A percentile compares a stretch with the other conserved stretches of the same genome.
phyloP scores from a whole-genome alignment of 2,329 filamentous ascomycete genomes.

The Bipolaris victoriae region DNA sequence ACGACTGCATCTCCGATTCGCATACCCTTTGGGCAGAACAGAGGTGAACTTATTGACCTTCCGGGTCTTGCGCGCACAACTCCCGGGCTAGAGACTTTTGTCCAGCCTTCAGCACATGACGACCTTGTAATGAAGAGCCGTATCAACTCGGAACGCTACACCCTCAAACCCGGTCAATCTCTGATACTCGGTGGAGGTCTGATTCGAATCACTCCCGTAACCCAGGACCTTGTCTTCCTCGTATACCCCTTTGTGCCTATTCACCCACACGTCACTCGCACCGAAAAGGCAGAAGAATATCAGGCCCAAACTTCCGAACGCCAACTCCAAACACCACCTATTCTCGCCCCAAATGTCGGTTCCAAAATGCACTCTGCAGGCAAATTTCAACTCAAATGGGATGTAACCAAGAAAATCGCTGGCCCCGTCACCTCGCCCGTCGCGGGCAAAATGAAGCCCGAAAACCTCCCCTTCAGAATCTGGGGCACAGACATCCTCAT shows the following conservation, averaged over 20 bases:
- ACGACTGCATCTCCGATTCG: conserved; percentile 96
- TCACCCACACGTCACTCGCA: conserved; percentile 75
- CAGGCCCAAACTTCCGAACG: conserved; percentile 63
- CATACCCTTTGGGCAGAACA: conserved; percentile 83
- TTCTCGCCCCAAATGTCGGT: conserved; percentile 55
- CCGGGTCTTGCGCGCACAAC: conserved; percentile 78
- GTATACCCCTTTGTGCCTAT: conserved; percentile 88
- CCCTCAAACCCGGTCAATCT: conserved; percentile 77
- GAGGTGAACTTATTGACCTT: conserved; percentile 90
- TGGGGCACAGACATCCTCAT: conserved; percentile 84
- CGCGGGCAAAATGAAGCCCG: conserved; percentile 67
- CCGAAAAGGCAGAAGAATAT: conserved; percentile 77
- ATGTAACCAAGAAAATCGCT: conserved; percentile 80
- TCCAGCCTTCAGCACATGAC: conserved; percentile 68
- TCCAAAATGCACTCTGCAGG: conserved; percentile 64
- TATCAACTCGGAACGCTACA: conserved; percentile 73
- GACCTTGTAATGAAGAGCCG: conserved; percentile 80
- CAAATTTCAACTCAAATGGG: conserved; percentile 74
- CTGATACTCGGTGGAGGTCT: conserved; percentile 81
- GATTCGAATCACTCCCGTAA: conserved; percentile 81
- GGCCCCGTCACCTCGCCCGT: conserved; percentile 72
- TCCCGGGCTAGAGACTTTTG: conserved; percentile 68
- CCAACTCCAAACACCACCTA: conserved; percentile 67
- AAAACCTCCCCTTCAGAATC: conserved; percentile 78
- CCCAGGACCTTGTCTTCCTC: conserved; percentile 69